Evolutionary conservation across 441 rosid genomes (phyloP).

Genomic region (Brassica balearica): DNA sequence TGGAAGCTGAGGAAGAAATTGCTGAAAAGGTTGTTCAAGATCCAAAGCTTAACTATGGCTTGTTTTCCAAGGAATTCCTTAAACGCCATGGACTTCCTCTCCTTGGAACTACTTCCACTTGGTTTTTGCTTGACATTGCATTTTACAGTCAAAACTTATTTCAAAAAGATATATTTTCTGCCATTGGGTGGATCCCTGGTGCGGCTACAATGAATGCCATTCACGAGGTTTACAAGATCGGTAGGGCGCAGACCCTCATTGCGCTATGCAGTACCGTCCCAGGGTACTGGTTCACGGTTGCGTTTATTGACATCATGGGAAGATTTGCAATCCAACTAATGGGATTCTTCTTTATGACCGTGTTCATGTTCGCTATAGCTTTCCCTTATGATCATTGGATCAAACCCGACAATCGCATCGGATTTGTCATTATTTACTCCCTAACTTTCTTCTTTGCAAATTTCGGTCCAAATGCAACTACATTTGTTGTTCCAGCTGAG

Average conservation of each 20-base stretch:
- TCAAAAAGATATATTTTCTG: slow-evolving; percentile 58
- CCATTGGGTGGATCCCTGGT: slow-evolving; percentile 55
- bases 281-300: slow-evolving; percentile 61
- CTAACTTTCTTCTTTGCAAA: slow-evolving; percentile 64
- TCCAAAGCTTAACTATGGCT: slow-evolving; percentile 48
- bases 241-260: slow-evolving; percentile 55
- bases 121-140: slow-evolving; percentile 65
- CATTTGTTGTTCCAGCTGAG: slow-evolving; percentile 67
- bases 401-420: slow-evolving; percentile 41
- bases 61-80: slow-evolving; percentile 51
- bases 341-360: slow-evolving; percentile 67
- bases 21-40: slow-evolving; percentile 16
- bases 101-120: slow-evolving; percentile 54
- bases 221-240: slow-evolving; percentile 57
- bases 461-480: slow-evolving; percentile 69
- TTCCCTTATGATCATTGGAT: slow-evolving; percentile 61
- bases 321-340: slow-evolving; percentile 56
- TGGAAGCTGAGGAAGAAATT: slow-evolving; percentile 49
- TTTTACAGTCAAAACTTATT: slow-evolving; percentile 64
- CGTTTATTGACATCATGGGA: slow-evolving; percentile 52
- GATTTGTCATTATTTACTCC: slow-evolving; percentile 55
- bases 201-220: slow-evolving; percentile 51
- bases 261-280: slow-evolving; percentile 62
- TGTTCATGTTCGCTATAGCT: slow-evolving; percentile 64
- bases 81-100: slow-evolving; percentile 60